Evolutionary conservation across 179 eudicot species (phyloP), one percentile per base, ranked within the genome.

Genomic region (Silene noctiflora): DNA sequence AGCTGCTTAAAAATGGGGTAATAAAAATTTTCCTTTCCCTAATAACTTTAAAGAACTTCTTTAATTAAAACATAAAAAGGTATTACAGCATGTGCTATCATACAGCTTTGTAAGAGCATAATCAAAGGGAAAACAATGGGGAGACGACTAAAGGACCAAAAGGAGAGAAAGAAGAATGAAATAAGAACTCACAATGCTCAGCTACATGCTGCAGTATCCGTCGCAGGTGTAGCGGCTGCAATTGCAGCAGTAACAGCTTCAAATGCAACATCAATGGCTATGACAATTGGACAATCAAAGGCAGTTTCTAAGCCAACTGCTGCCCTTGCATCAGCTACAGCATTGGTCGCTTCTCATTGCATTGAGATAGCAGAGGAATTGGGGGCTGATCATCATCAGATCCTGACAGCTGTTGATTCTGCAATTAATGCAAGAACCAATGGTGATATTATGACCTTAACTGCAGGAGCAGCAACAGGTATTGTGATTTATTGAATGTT

Each of bases 401-500:
- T 94, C 21, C 51, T 90, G 62, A 65, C 96, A 14, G 91, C 86
- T 12, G 91, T 94, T 8, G 82, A 82, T 53, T 94, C 97, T 63
- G 97, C 98, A 20, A 84, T 91, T 19, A 92, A 79, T 69, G 93
- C 89, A 14, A 85, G 89, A 87, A 89, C 88, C 64, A 89, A 89
- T 64, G 97, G 98, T 0, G 98, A 94, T 82, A 83, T 94, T 70
- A 89, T 92, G 97, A 85, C 98, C 60, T 85, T 94, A 46, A 94
- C 98, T 33, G 98, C 98, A 74, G 98, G 91, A 67, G 98, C 98
- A 29, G 97, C 98, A 42, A 94, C 98, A 42, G 98, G 97, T 90
- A 85, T 64, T 13, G 17, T 20, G 1, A 31, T 69, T 56, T 58
- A 22, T 17, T 33, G 14, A 48, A 48, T 48, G 44, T 66, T 66